Base-by-base conservation (phyloP, 805 yeast species). In the Spathaspora passalidarum region DNA sequence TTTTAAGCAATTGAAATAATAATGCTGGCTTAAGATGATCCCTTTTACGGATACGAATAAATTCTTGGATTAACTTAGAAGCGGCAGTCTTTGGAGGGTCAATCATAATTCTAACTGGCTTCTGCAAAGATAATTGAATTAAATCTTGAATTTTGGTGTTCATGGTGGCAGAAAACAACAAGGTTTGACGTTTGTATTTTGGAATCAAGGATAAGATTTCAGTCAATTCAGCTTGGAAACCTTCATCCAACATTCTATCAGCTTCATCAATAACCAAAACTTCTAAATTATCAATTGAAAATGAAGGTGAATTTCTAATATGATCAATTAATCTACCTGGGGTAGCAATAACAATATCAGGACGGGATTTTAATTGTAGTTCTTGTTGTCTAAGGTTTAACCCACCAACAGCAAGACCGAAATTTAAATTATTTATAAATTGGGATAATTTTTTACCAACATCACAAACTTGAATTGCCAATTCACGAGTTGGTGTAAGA, bases 321-420 rank as follows among this genome's bases (percentile, higher is more conserved):
- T 94, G 99, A 67, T 94, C 99, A 60, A 94, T 94, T 55, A 94
- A 85, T 73, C 99, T 80, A 80, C 99, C 99, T 1, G 99, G 99
- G 0, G 99, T 94, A 18, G 99, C 98, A 63, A 94, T 82, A 17
- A 94, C 98, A 44, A 94, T 76, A 73, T 94, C 99, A 1, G 99
- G 99, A 60, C 97, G 81, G 19, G 86, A 72, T 60, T 88, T 89
- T 59, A 94, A 79, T 62, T 88, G 94, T 62, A 89, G 96, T 66
- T 94, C 99, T 72, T 94, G 99, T 60, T 85, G 95, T 63, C 97
- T 81, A 53, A 94, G 76, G 60, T 91, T 94, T 65, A 94, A 76
- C 66, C 99, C 99, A 78, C 99, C 99, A 42, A 94, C 97, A 3
- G 99, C 98, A 54, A 94, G 72, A 29, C 98, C 98, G 60, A 90